Conservation (phyloP, 148 eudicot genomes). For the Cornus kousa region DNA sequence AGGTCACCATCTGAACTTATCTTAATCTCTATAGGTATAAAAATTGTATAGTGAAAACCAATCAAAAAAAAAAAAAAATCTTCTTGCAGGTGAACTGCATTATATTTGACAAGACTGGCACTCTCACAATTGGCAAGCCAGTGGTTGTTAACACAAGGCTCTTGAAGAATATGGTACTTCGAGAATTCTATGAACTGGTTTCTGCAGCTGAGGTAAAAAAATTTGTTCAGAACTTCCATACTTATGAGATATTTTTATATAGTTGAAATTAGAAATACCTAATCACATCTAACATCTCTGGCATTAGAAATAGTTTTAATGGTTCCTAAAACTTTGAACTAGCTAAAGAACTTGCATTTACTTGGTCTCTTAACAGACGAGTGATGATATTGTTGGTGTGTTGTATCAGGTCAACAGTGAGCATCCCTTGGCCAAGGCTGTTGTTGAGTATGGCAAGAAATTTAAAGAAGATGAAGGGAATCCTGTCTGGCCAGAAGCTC, state of each 20-base stretch:
- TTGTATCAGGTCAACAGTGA: conserved; percentile 74
- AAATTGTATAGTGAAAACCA: background rate
- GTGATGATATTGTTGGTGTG: background rate
- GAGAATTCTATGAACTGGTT: conserved; percentile 67
- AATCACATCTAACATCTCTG: background rate
- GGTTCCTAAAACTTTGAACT: background rate
- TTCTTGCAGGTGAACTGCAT: conserved; percentile 76
- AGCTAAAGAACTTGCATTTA: background rate
- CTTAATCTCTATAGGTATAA: background rate
- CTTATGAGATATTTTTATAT: background rate
- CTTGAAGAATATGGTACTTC: conserved; percentile 61
- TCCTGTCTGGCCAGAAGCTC: conserved; percentile 61
- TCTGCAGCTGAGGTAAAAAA: conserved; percentile 86
- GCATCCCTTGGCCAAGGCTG: conserved; percentile 91
- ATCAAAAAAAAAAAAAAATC: background rate
- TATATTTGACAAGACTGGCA: conserved; percentile 98
- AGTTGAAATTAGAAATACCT: background rate
- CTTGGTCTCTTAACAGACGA: background rate
- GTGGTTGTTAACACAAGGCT: conserved; percentile 69
- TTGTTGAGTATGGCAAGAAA: conserved; percentile 81
- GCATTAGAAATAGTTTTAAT: background rate
- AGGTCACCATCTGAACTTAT: conserved; percentile 38
- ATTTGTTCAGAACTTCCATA: background rate
- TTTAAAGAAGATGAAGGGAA: conserved; percentile 58
- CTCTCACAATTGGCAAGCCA: conserved; percentile 90